Base-by-base conservation (phyloP, 768 basidiomycete species). In the Nidula microcarpa region DNA sequence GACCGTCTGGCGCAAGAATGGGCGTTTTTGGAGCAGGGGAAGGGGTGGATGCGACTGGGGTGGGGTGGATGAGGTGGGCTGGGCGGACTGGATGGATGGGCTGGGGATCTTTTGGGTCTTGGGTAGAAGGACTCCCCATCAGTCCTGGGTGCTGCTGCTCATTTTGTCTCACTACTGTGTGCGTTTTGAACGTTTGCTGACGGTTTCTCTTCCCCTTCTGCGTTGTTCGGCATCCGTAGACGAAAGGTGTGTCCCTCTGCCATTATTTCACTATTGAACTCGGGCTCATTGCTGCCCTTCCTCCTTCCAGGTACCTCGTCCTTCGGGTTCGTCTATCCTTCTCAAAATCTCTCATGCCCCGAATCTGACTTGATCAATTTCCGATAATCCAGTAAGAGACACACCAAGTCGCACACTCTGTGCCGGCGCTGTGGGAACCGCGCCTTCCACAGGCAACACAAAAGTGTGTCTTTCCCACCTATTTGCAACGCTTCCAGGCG, bases 401-500 rank as follows among this genome's bases (percentile, higher is more conserved):
- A 95, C 85, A 90, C 91, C 62, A 97, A 96, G 80, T 86, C 91
- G 60, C 94, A 96, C 82, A 94, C 93, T 53, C 87, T 98, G 65
- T 99, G 97, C 85, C 83, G 94, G 70, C 91, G 97, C 64, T 99
- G 97, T 75, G 94, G 94, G 60, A 83, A 87, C 75, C 86, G 96
- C 55, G 84, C 94, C 35, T 96, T 98, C 82, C 97, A 98, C 85
- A 89, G 86, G 75, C 96, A 99, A 78, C 92, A 99, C 81, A 94
- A 98, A 82, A 88, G 93, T 95, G 60, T 63, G 89, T 17, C n/a
- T 39, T 39, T 39, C 8, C n/a, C n/a, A n/a, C n/a, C n/a, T n/a
- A n/a, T n/a, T n/a, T n/a, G n/a, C n/a, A n/a, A n/a, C n/a, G n/a
- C n/a, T n/a, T n/a, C n/a, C n/a, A n/a, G n/a, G n/a, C n/a, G n/a